Evolutionary conservation across 2,329 filamentous ascomycete genomes (phyloP).

Genomic region (Tolypocladium inflatum): DNA sequence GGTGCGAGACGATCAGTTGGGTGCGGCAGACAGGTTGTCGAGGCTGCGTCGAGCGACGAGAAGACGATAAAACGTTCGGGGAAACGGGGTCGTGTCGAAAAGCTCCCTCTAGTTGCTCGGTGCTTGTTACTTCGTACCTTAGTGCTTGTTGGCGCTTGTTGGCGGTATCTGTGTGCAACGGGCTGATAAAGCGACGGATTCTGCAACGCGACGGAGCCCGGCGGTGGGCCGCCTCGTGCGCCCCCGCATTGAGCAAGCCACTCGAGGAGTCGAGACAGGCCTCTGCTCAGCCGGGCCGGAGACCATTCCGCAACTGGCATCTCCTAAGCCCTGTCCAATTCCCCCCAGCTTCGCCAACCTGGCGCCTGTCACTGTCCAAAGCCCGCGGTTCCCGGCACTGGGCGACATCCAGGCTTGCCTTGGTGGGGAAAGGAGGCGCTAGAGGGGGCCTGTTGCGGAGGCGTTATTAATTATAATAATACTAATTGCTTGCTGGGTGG

Average conservation of each 20-base stretch:
- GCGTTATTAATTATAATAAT: not conserved
- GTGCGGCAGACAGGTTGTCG: not conserved
- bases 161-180: not conserved
- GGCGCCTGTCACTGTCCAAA: not conserved
- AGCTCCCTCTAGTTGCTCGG: not conserved
- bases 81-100: not conserved
- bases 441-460: not conserved
- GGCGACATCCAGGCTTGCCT: not conserved
- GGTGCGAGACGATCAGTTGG: not conserved
- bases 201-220: not conserved
- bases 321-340: not conserved
- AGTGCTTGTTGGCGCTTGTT: not conserved
- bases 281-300: not conserved
- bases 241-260: not conserved
- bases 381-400: not conserved
- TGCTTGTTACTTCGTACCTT: not conserved
- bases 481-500: no score
- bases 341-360: not conserved
- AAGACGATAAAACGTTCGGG: not conserved
- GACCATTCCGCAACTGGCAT: not conserved
- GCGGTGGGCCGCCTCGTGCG: not conserved
- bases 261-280: not conserved
- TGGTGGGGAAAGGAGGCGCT: not conserved
- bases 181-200: not conserved
- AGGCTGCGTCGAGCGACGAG: not conserved